A percentile compares a stretch with the other conserved stretches of the same genome.
Evolutionary conservation across 345 rosid species (phyloP).

Genomic region (Salix dunnii): DNA sequence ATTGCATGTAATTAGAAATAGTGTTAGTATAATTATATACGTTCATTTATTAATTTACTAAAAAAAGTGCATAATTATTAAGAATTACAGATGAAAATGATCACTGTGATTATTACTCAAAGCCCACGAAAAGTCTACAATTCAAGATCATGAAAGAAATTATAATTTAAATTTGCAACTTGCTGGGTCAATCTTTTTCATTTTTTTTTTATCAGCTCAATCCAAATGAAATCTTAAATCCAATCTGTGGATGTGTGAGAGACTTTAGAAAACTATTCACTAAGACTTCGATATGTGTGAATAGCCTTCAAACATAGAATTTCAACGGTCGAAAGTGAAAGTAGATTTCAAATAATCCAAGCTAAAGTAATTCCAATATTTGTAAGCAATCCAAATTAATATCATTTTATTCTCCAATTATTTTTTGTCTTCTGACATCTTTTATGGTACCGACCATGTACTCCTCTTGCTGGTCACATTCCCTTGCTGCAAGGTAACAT

Average conservation of each 20-base stretch:
- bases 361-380: not conserved
- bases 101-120: too few species aligned
- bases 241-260: not conserved
- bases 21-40: too few species aligned
- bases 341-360: not conserved
- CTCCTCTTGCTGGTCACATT: not conserved
- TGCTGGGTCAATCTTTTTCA: too few species aligned
- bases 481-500: not conserved
- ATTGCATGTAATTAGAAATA: too few species aligned
- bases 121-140: too few species aligned
- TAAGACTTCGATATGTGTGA: not conserved
- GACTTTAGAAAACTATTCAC: not conserved
- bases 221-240: too few species aligned
- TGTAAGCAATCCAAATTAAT: not conserved
- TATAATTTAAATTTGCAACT: too few species aligned
- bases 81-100: too few species aligned
- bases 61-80: too few species aligned
- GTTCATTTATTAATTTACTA: too few species aligned
- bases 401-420: slow-evolving; percentile 3
- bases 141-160: too few species aligned
- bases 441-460: not conserved
- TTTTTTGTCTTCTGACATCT: not conserved
- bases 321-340: slow-evolving; percentile 6
- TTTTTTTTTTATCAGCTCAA: too few species aligned
- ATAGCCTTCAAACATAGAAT: not conserved